These are phyloP conservation scores for Prunus mume DNA, from an alignment of 306 rosid genomes.

Conservation along the genomic window DNA sequence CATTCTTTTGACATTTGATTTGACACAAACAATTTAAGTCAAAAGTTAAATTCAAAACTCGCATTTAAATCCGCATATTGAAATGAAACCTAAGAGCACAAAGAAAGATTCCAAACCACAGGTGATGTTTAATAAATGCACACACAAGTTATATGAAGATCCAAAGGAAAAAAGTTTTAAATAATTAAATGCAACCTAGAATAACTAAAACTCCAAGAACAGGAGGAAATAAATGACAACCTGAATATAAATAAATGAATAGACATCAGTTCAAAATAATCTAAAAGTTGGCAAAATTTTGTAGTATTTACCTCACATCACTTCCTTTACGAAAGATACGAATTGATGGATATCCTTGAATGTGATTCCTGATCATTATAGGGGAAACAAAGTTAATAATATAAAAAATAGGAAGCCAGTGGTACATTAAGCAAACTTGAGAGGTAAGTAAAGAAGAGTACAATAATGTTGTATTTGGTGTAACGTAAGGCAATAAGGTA, in stretches of 20 bases:
- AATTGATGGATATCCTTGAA: constrained; percentile 97
- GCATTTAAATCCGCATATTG: neutral
- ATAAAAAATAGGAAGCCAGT: constrained; percentile 7
- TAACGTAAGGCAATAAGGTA: neutral
- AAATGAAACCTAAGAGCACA: constrained; percentile 2
- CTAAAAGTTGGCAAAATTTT: neutral
- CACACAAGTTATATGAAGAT: neutral
- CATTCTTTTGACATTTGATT: neutral
- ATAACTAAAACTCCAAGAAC: neutral
- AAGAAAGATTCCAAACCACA: neutral
- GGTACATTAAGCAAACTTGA: constrained; percentile 18
- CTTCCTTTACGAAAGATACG: constrained; percentile 96
- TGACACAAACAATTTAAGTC: neutral
- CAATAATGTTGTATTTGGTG: neutral
- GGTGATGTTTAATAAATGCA: neutral
- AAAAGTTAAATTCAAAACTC: neutral
- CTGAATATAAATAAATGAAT: neutral
- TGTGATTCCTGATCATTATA: constrained; percentile 71
- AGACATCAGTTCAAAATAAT: constrained; percentile 4
- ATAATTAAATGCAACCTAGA: neutral
- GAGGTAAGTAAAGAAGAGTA: neutral
- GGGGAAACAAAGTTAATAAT: constrained; percentile 20
- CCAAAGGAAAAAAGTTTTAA: neutral
- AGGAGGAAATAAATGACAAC: neutral
- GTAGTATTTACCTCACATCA: constrained; percentile 70